Evolutionary conservation across 2,329 filamentous ascomycete genomes (phyloP), one percentile per base, ranked within the genome.

Genomic region (Albifimbria verrucaria): DNA sequence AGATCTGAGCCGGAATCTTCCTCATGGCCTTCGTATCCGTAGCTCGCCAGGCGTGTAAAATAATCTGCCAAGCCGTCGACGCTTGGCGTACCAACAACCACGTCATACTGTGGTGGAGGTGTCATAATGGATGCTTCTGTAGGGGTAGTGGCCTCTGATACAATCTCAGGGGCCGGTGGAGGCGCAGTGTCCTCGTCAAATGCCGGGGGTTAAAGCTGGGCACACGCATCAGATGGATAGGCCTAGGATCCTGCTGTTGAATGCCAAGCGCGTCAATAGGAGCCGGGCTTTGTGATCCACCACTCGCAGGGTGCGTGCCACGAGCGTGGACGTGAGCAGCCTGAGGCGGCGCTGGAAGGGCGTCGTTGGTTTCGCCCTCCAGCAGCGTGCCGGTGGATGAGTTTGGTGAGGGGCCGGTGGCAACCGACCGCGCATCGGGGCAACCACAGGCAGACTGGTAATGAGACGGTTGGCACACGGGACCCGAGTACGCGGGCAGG

Each of bases 161-260:
- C 52, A 25, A 65, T 53, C 44, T 66, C 64, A 1, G 64, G 62
- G 41, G 62, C 67, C 3, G 71, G 67, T 7, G 72, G 72, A 7
- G 71, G 70, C 18, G 67, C 64, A 0, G 73, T 65, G 50, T 95
- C 88, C 5, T 90, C 90, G 56, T 94, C 87, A 64, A 96, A 96
- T 0, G 90, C 84, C 0, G 92, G 92, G 92, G 92, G 54, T 92
- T 92, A 72, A 92, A 96, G 0, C 90, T 95, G 0, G 92, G 92
- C 6, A 85, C 81, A 22, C 92, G 86, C 26, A 96, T 72, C 2
- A 96, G 79, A 68, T 96, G 92, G 50, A 96, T 95, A 0, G 92
- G 92, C 5, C 91, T 81, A 32, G 82, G 75, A 7, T 78, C 72
- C 10, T 15, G 62, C 20, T 41, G 50, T 2, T 59, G 49, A 5